Conservation (phyloP, 306 rosid genomes). For the Vicia sativa region DNA sequence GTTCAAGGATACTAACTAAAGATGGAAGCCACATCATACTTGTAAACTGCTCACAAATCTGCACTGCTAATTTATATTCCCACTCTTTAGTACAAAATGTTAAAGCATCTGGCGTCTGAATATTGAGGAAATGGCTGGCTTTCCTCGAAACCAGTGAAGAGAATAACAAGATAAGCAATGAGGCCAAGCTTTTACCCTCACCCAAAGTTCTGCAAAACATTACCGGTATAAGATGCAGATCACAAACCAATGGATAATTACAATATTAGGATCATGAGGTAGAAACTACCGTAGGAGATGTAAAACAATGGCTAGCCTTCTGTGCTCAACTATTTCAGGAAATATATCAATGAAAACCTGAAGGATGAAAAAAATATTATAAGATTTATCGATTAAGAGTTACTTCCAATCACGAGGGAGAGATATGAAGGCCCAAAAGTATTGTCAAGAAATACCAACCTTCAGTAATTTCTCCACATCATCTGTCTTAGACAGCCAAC, state of each 20-base stretch:
- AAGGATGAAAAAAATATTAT: constrained; percentile 37
- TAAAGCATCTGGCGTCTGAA: constrained; percentile 48
- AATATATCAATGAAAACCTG: constrained; percentile 71
- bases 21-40: constrained; percentile 87
- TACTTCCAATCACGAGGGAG: constrained; percentile 8
- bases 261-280: background rate
- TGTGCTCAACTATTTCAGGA: constrained; percentile 79
- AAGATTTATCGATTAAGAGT: constrained; percentile 28
- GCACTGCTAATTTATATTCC: constrained; percentile 79
- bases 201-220: constrained; percentile 73
- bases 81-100: constrained; percentile 56
- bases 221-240: constrained; percentile 35
- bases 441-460: constrained; percentile 52
- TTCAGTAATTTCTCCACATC: constrained; percentile 65
- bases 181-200: constrained; percentile 75
- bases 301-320: constrained; percentile 66
- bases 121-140: constrained; percentile 40
- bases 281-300: constrained; percentile 66
- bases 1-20: constrained; percentile 58
- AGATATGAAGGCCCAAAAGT: constrained; percentile 17
- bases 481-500: constrained; percentile 75
- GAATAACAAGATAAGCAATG: constrained; percentile 73
- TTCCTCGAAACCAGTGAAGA: constrained; percentile 71
- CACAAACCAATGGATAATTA: constrained; percentile 14
- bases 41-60: constrained; percentile 74